These are phyloP conservation scores for Oryza glumipatula DNA, from an alignment of 176 grass and related monocot species.

Conservation along the genomic window DNA sequence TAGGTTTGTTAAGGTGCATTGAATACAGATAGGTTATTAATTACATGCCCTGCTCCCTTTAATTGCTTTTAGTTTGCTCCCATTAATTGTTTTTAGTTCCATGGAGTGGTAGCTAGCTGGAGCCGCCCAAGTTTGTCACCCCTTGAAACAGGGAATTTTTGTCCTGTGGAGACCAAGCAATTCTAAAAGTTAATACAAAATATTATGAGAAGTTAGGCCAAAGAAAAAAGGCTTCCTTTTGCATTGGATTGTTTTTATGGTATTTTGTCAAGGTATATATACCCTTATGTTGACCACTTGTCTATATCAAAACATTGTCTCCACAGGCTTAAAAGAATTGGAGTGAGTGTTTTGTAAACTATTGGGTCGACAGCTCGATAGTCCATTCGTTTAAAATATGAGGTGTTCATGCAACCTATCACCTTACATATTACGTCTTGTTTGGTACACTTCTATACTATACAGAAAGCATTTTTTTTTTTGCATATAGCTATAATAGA, in stretches of 20 bases:
- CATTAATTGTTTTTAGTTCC: neutral
- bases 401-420: too few species aligned
- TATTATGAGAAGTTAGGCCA: neutral
- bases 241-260: neutral
- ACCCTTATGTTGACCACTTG: too few species aligned
- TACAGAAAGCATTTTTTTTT: too few species aligned
- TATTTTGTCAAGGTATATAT: too few species aligned
- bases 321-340: too few species aligned
- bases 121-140: neutral
- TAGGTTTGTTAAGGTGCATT: constrained; percentile 6
- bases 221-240: neutral
- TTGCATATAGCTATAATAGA: too few species aligned
- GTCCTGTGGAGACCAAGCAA: neutral
- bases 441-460: too few species aligned
- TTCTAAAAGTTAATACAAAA: neutral
- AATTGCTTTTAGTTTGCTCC: neutral
- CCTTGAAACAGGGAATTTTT: constrained; percentile 8
- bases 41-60: neutral
- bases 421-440: too few species aligned
- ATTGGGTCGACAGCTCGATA: too few species aligned
- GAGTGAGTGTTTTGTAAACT: too few species aligned
- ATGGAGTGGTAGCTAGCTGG: neutral
- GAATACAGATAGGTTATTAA: neutral
- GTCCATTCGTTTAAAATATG: too few species aligned
- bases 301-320: too few species aligned